These are phyloP conservation scores for Annulohypoxylon bovei DNA, from an alignment of 495 filamentous ascomycete genomes.

Conservation along the genomic window DNA sequence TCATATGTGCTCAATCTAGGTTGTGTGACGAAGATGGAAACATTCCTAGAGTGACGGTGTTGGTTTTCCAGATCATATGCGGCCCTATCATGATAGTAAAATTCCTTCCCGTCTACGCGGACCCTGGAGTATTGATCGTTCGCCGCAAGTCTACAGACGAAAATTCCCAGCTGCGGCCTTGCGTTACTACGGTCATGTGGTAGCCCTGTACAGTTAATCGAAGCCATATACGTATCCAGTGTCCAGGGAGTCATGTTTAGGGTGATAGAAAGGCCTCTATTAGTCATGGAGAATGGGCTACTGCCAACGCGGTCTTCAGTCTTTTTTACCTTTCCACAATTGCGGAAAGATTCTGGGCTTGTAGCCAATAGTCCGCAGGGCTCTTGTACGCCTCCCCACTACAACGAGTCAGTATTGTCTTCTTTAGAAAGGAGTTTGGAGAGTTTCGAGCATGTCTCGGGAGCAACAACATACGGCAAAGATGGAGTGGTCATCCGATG, in stretches of 20 bases:
- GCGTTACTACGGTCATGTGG: no score
- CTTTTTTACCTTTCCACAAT: no score
- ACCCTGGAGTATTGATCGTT: neutral
- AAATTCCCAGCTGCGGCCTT: neutral
- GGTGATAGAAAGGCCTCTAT: neutral
- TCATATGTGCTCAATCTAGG: neutral
- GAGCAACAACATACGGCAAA: no score
- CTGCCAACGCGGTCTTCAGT: neutral
- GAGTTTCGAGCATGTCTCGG: no score
- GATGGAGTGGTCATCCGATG: conserved; percentile 34
- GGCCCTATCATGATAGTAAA: no score
- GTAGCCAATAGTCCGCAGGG: neutral
- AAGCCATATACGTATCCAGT: neutral
- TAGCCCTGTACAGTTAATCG: neutral
- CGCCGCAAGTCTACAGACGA: neutral
- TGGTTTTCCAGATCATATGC: neutral
- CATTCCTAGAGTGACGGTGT: neutral
- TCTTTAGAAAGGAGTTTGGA: no score
- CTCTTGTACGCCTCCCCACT: neutral
- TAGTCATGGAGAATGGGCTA: neutral
- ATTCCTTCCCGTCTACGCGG: neutral
- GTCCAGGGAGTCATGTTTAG: neutral
- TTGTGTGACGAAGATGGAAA: neutral
- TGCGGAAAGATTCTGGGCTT: neutral
- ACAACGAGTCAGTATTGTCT: no score